Base-by-base conservation (phyloP, 2,329 filamentous ascomycete species). In the Ascochyta rabiei region DNA sequence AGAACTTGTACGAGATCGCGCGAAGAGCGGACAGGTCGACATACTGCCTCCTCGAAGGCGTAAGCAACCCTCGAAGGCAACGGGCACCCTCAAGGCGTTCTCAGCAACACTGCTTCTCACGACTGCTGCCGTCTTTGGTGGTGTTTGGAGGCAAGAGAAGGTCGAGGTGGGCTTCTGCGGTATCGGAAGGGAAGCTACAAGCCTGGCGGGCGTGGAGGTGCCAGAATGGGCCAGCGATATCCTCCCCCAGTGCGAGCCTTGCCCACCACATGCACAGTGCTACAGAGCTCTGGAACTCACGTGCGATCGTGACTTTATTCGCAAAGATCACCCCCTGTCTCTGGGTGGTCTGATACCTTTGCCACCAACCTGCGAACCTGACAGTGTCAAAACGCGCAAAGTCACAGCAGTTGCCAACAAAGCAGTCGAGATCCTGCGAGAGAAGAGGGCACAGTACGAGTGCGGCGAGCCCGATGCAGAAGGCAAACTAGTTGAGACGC, bases 101-200 rank as follows among this genome's bases (percentile, higher is more conserved):
- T 80, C 93, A 2, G 86, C 86, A 72, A 84, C 92, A 6, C 80
- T 97, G 2, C 72, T 93, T 3, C 71, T 89, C 18, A 87, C 89
- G 0, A 76, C 95, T 9, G 74, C 95, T 6, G 84, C 84, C 28
- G 86, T 88, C 0, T 91, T 96, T 60, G 89, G 83, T 26, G 85
- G 85, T 8, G 95, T 93, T 84, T 99, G 93, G 79, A 84, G 93
- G 43, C 91, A 96, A 71, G 95, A 99, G 76, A 98, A 98, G 81
- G 80, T 96, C n/a, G 89, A 91, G 15, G 91, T 98, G 18, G 95
- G 96, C 30, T 99, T 96, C 71, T 99, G 95, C 72, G 92, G 93
- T 12, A 84, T 96, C 48, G 95, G 80, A 4, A 58, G 89, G 21
- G 80, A 85, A 42, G 84, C 82, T 6, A 82, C 80, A 61, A 81